Percentiles rank a stretch among this genome's conserved stretches.
Conservation (phyloP, 371 early-diverging fungal genomes). For the Saksenaea vasiformis region DNA sequence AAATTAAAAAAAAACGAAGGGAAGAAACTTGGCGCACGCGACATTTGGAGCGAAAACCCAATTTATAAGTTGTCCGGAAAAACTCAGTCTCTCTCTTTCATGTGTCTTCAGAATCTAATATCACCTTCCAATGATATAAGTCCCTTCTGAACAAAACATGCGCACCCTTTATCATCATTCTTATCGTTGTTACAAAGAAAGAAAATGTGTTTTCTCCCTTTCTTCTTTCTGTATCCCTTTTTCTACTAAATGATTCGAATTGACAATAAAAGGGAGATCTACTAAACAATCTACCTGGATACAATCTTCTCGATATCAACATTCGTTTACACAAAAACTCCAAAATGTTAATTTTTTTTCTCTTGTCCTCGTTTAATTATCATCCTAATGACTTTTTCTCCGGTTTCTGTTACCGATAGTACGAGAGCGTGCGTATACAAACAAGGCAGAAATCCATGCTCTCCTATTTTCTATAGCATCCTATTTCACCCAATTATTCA, state of each 20-base stretch:
- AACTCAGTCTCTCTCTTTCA: neutral
- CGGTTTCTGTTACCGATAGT: neutral
- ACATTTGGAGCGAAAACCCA: neutral
- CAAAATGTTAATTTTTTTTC: neutral
- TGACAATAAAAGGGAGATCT: neutral
- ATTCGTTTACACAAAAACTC: neutral
- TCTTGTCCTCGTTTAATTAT: neutral
- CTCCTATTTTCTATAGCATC: too few relatives aligned
- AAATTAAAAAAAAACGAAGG: neutral
- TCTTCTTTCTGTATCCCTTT: neutral
- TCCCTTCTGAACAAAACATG: neutral
- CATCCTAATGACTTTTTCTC: neutral
- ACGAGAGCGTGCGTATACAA: neutral
- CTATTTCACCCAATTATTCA: too few relatives aligned
- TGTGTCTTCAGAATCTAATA: neutral
- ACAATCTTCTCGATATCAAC: neutral
- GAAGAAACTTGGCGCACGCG: constrained; percentile 3
- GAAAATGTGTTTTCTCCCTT: neutral
- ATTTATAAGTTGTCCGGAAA: constrained; percentile 4
- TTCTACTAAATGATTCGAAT: neutral
- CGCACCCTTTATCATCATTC: neutral
- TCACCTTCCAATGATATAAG: neutral
- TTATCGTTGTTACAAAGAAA: neutral
- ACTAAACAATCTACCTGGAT: neutral
- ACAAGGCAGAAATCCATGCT: neutral